A percentile compares a stretch with the other conserved stretches of the same genome.
phyloP scores from a whole-genome alignment of 1,284 basidiomycete species.

The Malassezia japonica region DNA sequence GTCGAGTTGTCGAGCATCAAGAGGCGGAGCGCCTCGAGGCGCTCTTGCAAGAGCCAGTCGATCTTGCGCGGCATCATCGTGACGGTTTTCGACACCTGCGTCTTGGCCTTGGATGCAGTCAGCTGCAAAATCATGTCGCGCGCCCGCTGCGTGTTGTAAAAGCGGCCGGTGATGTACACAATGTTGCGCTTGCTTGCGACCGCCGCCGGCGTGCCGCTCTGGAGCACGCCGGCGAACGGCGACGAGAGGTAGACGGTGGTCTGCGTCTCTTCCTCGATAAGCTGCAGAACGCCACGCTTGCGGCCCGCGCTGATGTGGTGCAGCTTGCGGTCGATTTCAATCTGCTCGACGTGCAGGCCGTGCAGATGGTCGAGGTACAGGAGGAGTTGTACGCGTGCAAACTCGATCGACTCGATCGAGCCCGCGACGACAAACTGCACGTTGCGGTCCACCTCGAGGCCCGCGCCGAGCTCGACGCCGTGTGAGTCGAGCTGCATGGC shows the following conservation, averaged over 20 bases:
- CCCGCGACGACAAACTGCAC: constrained; percentile 87
- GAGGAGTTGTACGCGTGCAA: constrained; percentile 76
- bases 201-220: constrained; percentile 26
- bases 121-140: constrained; percentile 87
- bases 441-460: constrained; percentile 81
- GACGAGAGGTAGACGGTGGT: constrained; percentile 94
- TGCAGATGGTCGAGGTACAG: constrained; percentile 76
- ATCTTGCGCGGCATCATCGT: constrained; percentile 89
- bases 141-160: constrained; percentile 87
- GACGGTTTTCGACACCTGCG: constrained; percentile 81
- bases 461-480: constrained; percentile 50
- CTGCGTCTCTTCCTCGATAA: constrained; percentile 91
- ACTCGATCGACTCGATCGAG: constrained; percentile 71
- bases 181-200: constrained; percentile 60
- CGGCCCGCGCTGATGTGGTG: constrained; percentile 84
- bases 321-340: constrained; percentile 90
- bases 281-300: constrained; percentile 76
- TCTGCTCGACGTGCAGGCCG: constrained; percentile 68
- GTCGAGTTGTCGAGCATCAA: constrained; percentile 95
- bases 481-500: constrained; percentile 53
- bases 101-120: constrained; percentile 74
- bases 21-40: constrained; percentile 74
- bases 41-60: constrained; percentile 93
- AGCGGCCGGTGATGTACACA: constrained; percentile 95
- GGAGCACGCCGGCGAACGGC: constrained; percentile 71